Evolutionary conservation across 1,139 yeast species (phyloP), one percentile per base, ranked within the genome.

Genomic region (Torulaspora globosa): DNA sequence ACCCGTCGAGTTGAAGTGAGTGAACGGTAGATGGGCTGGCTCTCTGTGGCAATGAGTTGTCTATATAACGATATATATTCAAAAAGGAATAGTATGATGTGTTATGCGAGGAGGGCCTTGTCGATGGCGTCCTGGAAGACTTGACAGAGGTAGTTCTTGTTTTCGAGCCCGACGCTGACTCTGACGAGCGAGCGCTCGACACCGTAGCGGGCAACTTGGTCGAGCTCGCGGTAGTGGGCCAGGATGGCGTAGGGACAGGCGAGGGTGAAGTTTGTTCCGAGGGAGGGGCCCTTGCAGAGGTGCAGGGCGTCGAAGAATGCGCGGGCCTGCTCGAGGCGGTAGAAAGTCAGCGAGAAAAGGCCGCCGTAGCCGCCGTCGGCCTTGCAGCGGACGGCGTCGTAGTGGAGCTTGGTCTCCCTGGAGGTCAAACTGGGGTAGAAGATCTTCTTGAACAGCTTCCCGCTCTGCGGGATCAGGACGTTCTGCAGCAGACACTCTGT

Each of bases 341-440:
- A 69, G 68, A 92, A 88, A 8, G 85, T 76, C 44, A 92, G 71
- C 5, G 96, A 87, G 16, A 92, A 71, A 43, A 92, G 73, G 0
- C 97, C 97, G 36, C 98, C 98, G 60, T 92, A 92, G 0, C 98
- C 98, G 23, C 96, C 97, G 31, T 73, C 70, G 9, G 75, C 68
- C 15, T 80, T 81, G 42, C 63, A 57, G 56, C 78, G 83, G 41
- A 87, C 71, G 5, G 70, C 75, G 55, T 92, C 97, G 62, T 86
- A 92, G 63, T 84, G 76, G 41, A 70, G 62, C 52, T 73, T 79
- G 12, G 87, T 70, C 1, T 74, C 75, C 14, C 41, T 51, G 12
- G 72, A 63, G 3, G 73, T 69, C 36, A 76, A 63, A 30, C 75
- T 72, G 8, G 98, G 98, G 62, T 90, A 87, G 61, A 68, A 87